Percentiles rank a stretch among this genome's conserved stretches.
These are phyloP conservation scores for Novymonas esmeraldas DNA, from an alignment of 208 protist genomes.

Conservation along the genomic window DNA sequence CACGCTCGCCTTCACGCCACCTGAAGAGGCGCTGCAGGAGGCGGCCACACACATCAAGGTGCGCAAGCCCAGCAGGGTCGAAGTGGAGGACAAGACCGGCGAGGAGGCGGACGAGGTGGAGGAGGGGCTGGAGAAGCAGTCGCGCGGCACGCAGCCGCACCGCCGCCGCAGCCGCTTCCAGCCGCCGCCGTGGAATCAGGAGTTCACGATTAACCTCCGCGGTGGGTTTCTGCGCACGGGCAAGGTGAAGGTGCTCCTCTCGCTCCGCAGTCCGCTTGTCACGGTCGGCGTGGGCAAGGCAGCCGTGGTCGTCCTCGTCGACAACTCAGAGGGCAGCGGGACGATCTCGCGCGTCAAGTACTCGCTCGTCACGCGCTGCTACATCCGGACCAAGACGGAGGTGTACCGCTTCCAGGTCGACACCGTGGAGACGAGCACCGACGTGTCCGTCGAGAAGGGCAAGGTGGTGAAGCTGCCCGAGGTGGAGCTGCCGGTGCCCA, in stretches of 20 bases:
- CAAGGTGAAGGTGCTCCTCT: slow-evolving; percentile 33
- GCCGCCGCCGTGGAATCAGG: slow-evolving; percentile 26
- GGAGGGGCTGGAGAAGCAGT: not conserved
- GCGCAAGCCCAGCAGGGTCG: not conserved
- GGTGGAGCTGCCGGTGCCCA: slow-evolving; percentile 40
- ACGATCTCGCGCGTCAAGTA: slow-evolving; percentile 56
- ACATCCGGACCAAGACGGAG: slow-evolving; percentile 46
- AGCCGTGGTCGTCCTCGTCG: slow-evolving; percentile 37
- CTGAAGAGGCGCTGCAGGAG: slow-evolving; percentile 3
- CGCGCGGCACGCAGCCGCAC: slow-evolving; percentile 10
- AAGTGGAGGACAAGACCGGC: slow-evolving; percentile 1
- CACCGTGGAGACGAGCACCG: slow-evolving; percentile 17
- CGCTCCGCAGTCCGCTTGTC: slow-evolving; percentile 63
- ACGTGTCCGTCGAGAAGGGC: slow-evolving; percentile 42
- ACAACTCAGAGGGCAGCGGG: slow-evolving; percentile 57
- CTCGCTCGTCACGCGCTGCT: slow-evolving; percentile 45
- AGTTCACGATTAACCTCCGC: slow-evolving; percentile 42
- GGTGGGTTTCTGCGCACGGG: slow-evolving; percentile 32
- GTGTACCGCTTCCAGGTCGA: slow-evolving; percentile 25
- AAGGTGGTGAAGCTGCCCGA: slow-evolving; percentile 35
- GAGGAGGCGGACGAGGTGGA: not conserved
- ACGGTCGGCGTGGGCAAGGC: slow-evolving; percentile 27
- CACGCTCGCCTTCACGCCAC: slow-evolving; percentile 11
- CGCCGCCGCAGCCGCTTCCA: slow-evolving; percentile 5
- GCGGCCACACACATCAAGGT: slow-evolving; percentile 4